Evolutionary conservation across 371 early-diverging fungal genomes (phyloP), one percentile per base, ranked within the genome.

Genomic region (Phascolomyces articulosus): DNA sequence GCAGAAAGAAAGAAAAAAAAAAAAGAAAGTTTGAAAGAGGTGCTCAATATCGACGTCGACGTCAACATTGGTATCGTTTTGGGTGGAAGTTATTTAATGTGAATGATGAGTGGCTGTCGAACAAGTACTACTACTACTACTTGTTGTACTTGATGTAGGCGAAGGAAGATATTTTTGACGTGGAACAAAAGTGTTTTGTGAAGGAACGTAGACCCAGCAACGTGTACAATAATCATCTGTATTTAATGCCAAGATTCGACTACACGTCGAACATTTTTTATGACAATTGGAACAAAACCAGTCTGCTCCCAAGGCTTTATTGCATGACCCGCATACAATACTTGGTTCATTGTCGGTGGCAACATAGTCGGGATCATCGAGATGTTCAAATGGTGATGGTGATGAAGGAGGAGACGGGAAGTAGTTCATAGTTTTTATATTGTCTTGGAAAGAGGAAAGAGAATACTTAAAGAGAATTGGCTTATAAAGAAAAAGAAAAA

Each of bases 281-380:
- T 82, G 82, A 62, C 82, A 82, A 40, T 70, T 68, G 57, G 82
- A 72, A 56, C 82, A 82, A 58, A 77, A 82, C 82, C 79, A 82
- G 65, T 77, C 82, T 55, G 75, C 57, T 23, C 68, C 68, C 24
- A 82, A 66, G 1, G 65, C 68, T 62, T 75, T 78, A 67, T 75
- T 68, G 61, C 82, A 82, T 28, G 67, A 61, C n/a, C 82, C 82
- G 60, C 82, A 82, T 15, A 74, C 69, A 11, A 68, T 70, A 28
- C 53, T 27, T 23, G 60, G 48, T 9, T 65, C 65, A 44, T 59
- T 40, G 47, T 58, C 48, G 26, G 23, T 26, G 44, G 47, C 27
- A 11, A 51, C 38, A 20, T 59, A 41, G 20, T 40, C 51, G 8
- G 20, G 40, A 55, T 65, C 65, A 38, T 64, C 59, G 11, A 58